Conservation (phyloP, 495 filamentous ascomycete genomes). For the Lasiosphaeria hispida region DNA sequence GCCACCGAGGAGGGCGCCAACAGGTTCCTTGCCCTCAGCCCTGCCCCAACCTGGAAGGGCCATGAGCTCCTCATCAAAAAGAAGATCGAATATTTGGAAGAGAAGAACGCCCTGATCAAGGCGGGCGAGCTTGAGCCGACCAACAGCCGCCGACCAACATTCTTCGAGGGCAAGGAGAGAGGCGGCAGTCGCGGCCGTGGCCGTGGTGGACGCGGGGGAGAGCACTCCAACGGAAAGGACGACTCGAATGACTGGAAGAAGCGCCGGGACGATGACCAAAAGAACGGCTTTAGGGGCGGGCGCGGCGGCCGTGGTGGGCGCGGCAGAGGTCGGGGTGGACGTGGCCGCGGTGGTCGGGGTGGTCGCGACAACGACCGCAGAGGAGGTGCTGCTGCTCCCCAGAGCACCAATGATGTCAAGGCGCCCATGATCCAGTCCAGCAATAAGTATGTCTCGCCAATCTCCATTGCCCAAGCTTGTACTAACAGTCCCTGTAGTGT, state of each 20-base stretch:
- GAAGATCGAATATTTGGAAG: slow-evolving; percentile 82
- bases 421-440: slow-evolving; percentile 6
- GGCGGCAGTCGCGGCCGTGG: slow-evolving; percentile 28
- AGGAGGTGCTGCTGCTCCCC: slow-evolving; percentile 14
- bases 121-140: slow-evolving; percentile 64
- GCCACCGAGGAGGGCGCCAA: slow-evolving; percentile 67
- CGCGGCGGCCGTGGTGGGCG: slow-evolving; percentile 43
- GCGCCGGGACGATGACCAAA: slow-evolving; percentile 63
- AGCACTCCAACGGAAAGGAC: slow-evolving; percentile 25
- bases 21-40: slow-evolving; percentile 71
- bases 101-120: slow-evolving; percentile 73
- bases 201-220: slow-evolving; percentile 35
- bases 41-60: slow-evolving; percentile 79
- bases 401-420: slow-evolving; percentile 1
- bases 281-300: slow-evolving; percentile 54
- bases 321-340: slow-evolving; percentile 41
- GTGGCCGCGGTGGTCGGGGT: slow-evolving; percentile 31
- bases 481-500: slow-evolving; percentile 30
- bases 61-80: slow-evolving; percentile 70
- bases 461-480: neutral
- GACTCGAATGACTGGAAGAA: slow-evolving; percentile 67
- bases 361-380: slow-evolving; percentile 31
- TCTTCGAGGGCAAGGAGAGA: slow-evolving; percentile 40
- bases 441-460: slow-evolving; percentile 27
- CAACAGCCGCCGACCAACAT: slow-evolving; percentile 19